phyloP scores from a whole-genome alignment of 139 green algal genomes.

The Tetradesmus lagerheimii region DNA sequence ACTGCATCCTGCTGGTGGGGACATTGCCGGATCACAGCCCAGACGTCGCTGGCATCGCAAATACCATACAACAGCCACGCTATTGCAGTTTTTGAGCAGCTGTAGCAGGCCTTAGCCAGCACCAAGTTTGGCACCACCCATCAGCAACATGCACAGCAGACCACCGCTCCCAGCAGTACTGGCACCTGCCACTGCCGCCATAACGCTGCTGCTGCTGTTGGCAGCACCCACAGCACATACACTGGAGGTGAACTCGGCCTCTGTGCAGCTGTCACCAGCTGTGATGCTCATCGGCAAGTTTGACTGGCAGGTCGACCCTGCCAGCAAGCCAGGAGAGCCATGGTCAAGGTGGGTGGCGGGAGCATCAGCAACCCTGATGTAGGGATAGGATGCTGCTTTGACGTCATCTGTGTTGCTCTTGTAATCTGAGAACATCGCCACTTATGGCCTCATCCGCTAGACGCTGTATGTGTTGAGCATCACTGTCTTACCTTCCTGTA shows the following conservation, averaged over 20 bases:
- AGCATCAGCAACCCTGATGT: too few species aligned
- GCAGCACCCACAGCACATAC: not conserved
- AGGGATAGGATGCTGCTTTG: not conserved
- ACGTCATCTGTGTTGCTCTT: too few species aligned
- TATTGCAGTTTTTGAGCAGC: not conserved
- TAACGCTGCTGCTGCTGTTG: not conserved
- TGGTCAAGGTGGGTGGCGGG: conserved; percentile 38
- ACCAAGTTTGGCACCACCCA: not conserved
- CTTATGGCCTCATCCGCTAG: too few species aligned
- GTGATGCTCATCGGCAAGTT: conserved; percentile 47
- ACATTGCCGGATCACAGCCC: not conserved
- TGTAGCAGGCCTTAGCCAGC: not conserved
- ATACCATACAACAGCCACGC: too few species aligned
- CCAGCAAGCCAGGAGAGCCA: not conserved
- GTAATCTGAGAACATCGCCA: too few species aligned
- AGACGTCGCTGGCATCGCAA: too few species aligned
- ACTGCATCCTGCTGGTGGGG: not conserved
- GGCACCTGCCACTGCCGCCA: not conserved
- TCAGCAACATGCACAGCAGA: not conserved
- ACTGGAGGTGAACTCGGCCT: not conserved
- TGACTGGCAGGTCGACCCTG: conserved; percentile 40
- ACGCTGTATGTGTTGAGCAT: too few species aligned
- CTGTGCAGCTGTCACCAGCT: conserved; percentile 32
- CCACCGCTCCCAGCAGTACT: not conserved
- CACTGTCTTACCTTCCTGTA: not conserved